These are phyloP conservation scores for Aspergillus terreus DNA, from an alignment of 2,329 filamentous ascomycete species.

Conservation along the genomic window DNA sequence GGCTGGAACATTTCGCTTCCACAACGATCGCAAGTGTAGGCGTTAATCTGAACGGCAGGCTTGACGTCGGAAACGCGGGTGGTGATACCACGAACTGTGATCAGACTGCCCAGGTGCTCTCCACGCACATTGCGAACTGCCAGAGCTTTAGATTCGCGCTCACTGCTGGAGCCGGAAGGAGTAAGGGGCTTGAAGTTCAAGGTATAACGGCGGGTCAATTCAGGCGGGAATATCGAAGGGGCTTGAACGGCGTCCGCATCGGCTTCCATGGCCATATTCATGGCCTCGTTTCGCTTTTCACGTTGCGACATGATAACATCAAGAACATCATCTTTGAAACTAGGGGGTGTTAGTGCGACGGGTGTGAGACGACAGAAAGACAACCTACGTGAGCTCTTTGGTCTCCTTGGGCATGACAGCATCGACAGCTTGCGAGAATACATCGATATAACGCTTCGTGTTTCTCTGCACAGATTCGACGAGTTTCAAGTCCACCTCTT, in stretches of 20 bases:
- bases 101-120: constrained; percentile 87
- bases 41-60: constrained; percentile 94
- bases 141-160: constrained; percentile 59
- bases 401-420: constrained; percentile 76
- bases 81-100: constrained; percentile 89
- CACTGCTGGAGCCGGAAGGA: constrained; percentile 63
- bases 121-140: constrained; percentile 93
- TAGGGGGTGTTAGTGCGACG: constrained; percentile 35
- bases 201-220: constrained; percentile 89
- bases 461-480: constrained; percentile 85
- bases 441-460: constrained; percentile 91
- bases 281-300: constrained; percentile 76
- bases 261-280: constrained; percentile 64
- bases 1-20: constrained; percentile 98
- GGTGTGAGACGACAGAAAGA: background rate
- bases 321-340: constrained; percentile 95
- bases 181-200: constrained; percentile 92
- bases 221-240: constrained; percentile 80
- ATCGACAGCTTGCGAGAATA: constrained; percentile 85
- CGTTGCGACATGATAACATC: constrained; percentile 95
- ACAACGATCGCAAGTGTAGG: constrained; percentile 95
- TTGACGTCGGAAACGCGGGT: constrained; percentile 97
- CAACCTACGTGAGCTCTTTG: constrained; percentile 67
- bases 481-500: constrained; percentile 62
- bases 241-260: constrained; percentile 61